Conservation (phyloP, 1,284 basidiomycete species). For the Meripilus lineatus region DNA sequence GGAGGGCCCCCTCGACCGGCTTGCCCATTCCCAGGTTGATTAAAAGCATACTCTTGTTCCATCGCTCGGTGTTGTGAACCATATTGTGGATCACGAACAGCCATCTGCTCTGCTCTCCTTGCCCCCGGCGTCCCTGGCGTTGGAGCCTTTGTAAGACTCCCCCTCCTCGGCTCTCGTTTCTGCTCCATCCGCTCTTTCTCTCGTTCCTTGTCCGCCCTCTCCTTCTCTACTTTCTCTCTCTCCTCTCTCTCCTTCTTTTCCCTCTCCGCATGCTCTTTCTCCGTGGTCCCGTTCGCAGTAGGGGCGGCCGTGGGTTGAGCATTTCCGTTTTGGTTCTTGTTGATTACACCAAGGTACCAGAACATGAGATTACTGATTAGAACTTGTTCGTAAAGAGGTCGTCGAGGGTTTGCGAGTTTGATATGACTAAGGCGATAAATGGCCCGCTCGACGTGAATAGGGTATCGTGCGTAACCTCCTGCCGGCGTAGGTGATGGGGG, state of each 20-base stretch:
- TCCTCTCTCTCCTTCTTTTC: constrained; percentile 42
- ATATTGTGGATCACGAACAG: constrained; percentile 85
- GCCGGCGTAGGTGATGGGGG: constrained; percentile 61
- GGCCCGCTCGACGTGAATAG: constrained; percentile 96
- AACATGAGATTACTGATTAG: constrained; percentile 99
- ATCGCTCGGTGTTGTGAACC: constrained; percentile 91
- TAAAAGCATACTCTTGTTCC: constrained; percentile 70
- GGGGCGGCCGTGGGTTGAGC: background rate
- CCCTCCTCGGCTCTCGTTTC: constrained; percentile 41
- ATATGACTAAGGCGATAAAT: constrained; percentile 98
- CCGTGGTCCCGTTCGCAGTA: constrained; percentile 33
- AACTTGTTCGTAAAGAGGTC: constrained; percentile 97
- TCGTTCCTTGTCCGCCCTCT: constrained; percentile 40
- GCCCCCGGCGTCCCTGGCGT: constrained; percentile 48
- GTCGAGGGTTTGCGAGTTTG: constrained; percentile 94
- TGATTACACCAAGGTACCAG: constrained; percentile 99
- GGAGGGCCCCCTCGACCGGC: constrained; percentile 3
- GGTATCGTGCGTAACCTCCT: constrained; percentile 80
- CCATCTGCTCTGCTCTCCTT: constrained; percentile 79
- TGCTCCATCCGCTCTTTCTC: constrained; percentile 37
- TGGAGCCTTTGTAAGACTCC: constrained; percentile 42
- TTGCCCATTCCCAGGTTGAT: constrained; percentile 11
- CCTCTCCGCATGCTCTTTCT: constrained; percentile 42
- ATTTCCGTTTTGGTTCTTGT: constrained; percentile 57
- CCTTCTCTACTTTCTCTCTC: constrained; percentile 35